A percentile compares a stretch with the other conserved stretches of the same genome.
These are phyloP conservation scores for Leucocoprinus leucothites DNA, from an alignment of 768 basidiomycete genomes.

Conservation along the genomic window DNA sequence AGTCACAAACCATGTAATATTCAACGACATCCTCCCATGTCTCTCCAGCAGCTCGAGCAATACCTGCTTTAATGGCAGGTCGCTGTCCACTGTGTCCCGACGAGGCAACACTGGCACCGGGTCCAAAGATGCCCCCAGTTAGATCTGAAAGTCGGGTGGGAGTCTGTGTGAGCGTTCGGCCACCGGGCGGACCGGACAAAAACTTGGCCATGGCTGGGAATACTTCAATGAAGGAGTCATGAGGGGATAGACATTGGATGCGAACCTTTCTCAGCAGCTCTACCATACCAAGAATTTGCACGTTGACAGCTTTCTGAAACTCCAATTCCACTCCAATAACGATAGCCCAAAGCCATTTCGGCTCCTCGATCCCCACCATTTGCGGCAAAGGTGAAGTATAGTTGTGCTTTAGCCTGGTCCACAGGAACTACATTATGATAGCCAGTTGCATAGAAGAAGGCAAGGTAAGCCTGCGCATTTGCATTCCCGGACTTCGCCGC, in stretches of 20 bases:
- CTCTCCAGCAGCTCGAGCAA: conserved; percentile 84
- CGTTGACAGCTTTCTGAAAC: conserved; percentile 81
- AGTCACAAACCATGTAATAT: conserved; percentile 71
- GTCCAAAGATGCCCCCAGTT: conserved; percentile 90
- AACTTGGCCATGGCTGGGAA: conserved; percentile 73
- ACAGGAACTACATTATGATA: conserved; percentile 62
- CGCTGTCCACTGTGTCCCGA: conserved; percentile 71
- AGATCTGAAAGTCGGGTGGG: conserved; percentile 85
- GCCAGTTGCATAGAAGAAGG: conserved; percentile 88
- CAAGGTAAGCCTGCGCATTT: conserved; percentile 80
- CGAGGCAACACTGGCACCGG: conserved; percentile 91
- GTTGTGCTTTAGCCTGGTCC: conserved; percentile 78
- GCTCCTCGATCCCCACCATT: conserved; percentile 84
- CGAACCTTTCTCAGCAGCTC: conserved; percentile 80
- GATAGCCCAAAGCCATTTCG: conserved; percentile 90
- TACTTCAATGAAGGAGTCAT: neutral
- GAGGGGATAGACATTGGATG: neutral
- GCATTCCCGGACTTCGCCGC: conserved; percentile 76
- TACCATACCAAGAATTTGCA: conserved; percentile 87
- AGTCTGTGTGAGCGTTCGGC: conserved; percentile 78
- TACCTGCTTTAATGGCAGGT: conserved; percentile 80
- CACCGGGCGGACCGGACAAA: conserved; percentile 86
- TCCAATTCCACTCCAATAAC: conserved; percentile 95
- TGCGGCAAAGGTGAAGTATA: conserved; percentile 94
- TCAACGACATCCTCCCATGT: conserved; percentile 93